Percentiles rank a stretch among this genome's conserved stretches.
phyloP scores from a whole-genome alignment of 1,284 basidiomycete species.

The Cerrena zonata region DNA sequence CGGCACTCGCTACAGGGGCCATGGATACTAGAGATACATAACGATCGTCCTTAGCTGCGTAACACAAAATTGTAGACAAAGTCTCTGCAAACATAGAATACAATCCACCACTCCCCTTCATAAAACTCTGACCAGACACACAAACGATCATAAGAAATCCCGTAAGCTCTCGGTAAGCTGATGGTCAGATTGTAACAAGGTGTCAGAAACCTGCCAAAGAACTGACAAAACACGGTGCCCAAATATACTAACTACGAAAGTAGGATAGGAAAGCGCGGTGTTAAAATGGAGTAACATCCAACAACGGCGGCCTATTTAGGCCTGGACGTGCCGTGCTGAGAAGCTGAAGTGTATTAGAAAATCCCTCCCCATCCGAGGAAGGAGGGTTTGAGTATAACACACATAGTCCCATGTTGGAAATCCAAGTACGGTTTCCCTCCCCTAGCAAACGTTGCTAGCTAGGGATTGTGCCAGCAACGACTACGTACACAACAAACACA shows the following conservation, averaged over 20 bases:
- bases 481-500: not conserved
- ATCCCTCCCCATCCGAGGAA: not conserved
- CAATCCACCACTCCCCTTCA: too few relatives aligned
- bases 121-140: too few relatives aligned
- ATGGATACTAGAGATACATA: too few relatives aligned
- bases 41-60: too few relatives aligned
- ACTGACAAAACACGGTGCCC: too few relatives aligned
- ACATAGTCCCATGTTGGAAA: not conserved
- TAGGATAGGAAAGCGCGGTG: not conserved
- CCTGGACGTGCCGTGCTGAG: not conserved
- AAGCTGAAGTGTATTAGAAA: not conserved
- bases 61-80: too few relatives aligned
- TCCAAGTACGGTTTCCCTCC: not conserved
- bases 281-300: not conserved
- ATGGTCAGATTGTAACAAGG: too few relatives aligned
- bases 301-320: not conserved
- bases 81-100: too few relatives aligned
- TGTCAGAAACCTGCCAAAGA: too few relatives aligned
- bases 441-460: not conserved
- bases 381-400: not conserved
- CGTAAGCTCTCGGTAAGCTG: too few relatives aligned
- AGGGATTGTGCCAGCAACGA: not conserved
- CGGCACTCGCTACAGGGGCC: too few relatives aligned
- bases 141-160: too few relatives aligned
- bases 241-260: not conserved